Conservation (phyloP, 805 yeast species). For the Hanseniaspora taiwanica region DNA sequence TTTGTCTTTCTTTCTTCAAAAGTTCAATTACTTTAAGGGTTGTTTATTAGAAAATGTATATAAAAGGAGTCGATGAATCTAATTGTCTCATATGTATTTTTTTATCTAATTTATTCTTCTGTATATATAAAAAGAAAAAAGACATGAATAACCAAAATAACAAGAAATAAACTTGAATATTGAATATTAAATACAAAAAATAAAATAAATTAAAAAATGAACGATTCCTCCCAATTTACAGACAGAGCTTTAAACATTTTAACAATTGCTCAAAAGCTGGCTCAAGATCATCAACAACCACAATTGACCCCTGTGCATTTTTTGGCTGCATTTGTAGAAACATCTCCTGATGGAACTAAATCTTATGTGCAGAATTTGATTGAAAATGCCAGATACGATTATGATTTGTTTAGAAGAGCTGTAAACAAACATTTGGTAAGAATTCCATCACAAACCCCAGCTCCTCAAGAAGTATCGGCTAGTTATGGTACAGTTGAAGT, state of each 20-base stretch:
- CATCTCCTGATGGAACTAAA: slow-evolving; percentile 37
- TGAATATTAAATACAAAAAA: not conserved
- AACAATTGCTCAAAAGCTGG: slow-evolving; percentile 67
- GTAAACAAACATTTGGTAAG: slow-evolving; percentile 75
- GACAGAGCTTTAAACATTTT: slow-evolving; percentile 82
- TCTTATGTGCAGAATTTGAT: slow-evolving; percentile 68
- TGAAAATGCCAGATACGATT: slow-evolving; percentile 81
- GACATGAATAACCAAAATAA: too few species aligned
- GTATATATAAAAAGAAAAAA: too few species aligned
- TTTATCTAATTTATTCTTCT: too few species aligned
- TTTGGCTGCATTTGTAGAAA: slow-evolving; percentile 77
- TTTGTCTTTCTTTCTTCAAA: too few species aligned
- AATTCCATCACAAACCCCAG: slow-evolving; percentile 77
- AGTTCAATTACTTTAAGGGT: too few species aligned
- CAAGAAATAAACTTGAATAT: too few species aligned
- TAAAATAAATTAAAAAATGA: slow-evolving; percentile 12
- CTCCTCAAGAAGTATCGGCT: slow-evolving; percentile 71
- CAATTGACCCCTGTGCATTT: slow-evolving; percentile 82
- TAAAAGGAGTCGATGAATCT: too few species aligned
- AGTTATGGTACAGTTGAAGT: slow-evolving; percentile 67
- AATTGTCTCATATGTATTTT: too few species aligned
- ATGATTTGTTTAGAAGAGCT: slow-evolving; percentile 62
- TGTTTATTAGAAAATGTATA: too few species aligned
- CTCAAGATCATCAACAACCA: slow-evolving; percentile 72
- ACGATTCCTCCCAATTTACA: slow-evolving; percentile 63